phyloP scores from a whole-genome alignment of 257 asterid genomes.

The Solanum sitiens region DNA sequence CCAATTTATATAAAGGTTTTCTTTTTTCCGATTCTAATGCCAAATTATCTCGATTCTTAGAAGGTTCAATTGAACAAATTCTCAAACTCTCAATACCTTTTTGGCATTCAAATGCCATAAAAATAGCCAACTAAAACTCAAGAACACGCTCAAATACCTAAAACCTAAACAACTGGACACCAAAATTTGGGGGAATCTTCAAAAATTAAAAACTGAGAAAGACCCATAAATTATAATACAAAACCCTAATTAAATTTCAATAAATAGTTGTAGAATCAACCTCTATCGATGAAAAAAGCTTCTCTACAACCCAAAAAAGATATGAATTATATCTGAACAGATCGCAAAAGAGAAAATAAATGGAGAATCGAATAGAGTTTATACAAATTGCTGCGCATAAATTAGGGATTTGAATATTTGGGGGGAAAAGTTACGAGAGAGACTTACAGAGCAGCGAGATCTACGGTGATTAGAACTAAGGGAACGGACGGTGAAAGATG shows the following conservation, averaged over 20 bases:
- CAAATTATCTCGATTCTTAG: background rate
- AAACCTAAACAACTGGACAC: background rate
- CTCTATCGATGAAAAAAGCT: background rate
- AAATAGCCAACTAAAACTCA: constrained; percentile 8
- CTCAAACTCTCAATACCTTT: constrained; percentile 25
- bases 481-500: background rate
- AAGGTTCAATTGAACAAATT: constrained; percentile 12
- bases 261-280: background rate
- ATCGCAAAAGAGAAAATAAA: background rate
- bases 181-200: background rate
- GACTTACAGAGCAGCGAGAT: background rate
- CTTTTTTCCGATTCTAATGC: constrained; percentile 14
- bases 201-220: background rate
- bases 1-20: constrained; percentile 6
- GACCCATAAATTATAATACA: background rate
- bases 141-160: background rate
- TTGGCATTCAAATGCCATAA: constrained; percentile 96
- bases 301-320: background rate
- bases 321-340: background rate
- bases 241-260: background rate
- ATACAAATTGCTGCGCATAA: background rate
- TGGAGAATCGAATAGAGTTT: background rate
- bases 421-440: too few species aligned
- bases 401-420: background rate
- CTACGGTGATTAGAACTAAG: background rate